phyloP scores from a whole-genome alignment of 129 eudicot genomes.

The sunflower (Helianthus annuus) region DNA sequence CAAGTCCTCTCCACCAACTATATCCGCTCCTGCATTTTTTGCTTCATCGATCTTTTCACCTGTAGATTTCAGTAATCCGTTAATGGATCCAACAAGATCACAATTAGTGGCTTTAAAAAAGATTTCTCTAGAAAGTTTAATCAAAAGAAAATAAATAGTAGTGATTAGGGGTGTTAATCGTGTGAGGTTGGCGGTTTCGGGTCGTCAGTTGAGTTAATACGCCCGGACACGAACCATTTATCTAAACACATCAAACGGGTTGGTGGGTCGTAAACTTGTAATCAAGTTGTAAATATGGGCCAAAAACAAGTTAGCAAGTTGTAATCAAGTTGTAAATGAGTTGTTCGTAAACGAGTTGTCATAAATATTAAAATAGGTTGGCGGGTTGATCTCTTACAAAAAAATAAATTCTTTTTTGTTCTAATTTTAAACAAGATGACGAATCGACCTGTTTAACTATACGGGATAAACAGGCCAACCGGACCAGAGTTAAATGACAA shows the following conservation, averaged over 20 bases:
- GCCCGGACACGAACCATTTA: background rate
- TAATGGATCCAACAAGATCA: conserved; percentile 18
- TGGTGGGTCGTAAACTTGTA: background rate
- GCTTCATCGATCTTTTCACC: conserved; percentile 98
- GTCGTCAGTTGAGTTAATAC: background rate
- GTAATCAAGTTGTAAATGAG: background rate
- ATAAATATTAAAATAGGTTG: no score
- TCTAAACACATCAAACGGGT: background rate
- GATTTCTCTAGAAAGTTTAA: background rate
- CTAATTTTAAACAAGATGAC: background rate
- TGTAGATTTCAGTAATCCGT: conserved; percentile 27
- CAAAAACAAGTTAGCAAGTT: no score
- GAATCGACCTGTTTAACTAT: background rate
- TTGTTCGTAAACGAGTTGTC: background rate
- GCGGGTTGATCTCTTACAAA: no score
- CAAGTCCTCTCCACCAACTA: conserved; percentile 95
- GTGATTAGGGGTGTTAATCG: background rate
- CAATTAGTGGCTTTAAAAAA: background rate
- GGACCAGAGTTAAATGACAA: background rate
- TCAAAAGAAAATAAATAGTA: background rate
- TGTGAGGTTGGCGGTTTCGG: background rate
- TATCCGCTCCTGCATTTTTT: conserved; percentile 92
- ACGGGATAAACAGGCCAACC: background rate
- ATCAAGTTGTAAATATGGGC: background rate
- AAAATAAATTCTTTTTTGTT: no score